Evolutionary conservation across 305 asterid species (phyloP).

Genomic region (Ilex paraguariensis): DNA sequence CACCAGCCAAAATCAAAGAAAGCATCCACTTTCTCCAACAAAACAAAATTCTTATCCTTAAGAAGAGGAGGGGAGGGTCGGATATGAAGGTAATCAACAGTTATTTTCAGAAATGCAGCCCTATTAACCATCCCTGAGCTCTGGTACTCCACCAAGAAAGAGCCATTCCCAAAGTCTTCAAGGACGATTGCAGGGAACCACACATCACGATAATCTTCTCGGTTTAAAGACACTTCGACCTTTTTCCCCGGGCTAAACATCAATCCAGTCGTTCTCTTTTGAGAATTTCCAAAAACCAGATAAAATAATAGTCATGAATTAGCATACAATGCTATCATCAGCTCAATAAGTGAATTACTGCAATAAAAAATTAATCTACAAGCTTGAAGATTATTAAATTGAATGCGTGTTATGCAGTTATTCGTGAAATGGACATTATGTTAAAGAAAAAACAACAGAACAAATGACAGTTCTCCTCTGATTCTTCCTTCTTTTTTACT

Average conservation of each 20-base stretch:
- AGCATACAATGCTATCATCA: too few species aligned
- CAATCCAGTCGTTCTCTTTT: conserved; percentile 48
- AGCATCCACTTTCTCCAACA: conserved; percentile 78
- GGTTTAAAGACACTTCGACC: conserved; percentile 65
- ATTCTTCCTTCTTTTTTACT: too few species aligned
- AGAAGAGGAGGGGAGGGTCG: conserved; percentile 78
- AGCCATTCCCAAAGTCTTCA: conserved; percentile 32
- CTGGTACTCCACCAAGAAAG: conserved; percentile 41
- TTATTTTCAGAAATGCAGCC: conserved; percentile 20
- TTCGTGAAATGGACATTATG: too few species aligned
- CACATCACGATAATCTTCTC: conserved; percentile 34
- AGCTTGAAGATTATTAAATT: too few species aligned
- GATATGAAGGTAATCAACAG: conserved; percentile 41
- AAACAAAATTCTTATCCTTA: conserved; percentile 34
- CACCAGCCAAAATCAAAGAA: conserved; percentile 64
- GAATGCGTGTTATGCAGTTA: too few species aligned
- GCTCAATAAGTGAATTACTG: too few species aligned
- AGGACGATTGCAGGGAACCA: conserved; percentile 64
- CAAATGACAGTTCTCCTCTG: too few species aligned
- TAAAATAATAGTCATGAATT: too few species aligned
- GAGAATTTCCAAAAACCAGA: conserved; percentile 11
- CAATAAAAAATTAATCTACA: too few species aligned
- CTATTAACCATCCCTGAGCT: conserved; percentile 9
- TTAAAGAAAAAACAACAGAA: too few species aligned
- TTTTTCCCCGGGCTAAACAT: conserved; percentile 58